Conservation (phyloP, 2,329 filamentous ascomycete species). For the Colletotrichum sp. region DNA sequence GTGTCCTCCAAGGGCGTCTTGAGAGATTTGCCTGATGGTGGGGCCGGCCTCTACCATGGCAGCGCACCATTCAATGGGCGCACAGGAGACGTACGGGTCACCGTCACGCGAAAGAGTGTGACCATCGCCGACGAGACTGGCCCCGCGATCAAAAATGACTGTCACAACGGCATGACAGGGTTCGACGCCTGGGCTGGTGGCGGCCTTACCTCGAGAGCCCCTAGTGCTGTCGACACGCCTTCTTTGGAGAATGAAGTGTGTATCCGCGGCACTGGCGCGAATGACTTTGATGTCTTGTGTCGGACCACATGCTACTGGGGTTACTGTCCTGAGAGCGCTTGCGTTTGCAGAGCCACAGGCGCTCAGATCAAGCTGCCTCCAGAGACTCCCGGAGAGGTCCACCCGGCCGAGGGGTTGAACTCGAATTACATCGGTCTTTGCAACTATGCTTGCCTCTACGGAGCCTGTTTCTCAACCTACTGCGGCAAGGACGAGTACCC, state of each 20-base stretch:
- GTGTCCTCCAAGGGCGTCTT: neutral
- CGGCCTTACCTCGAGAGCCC: neutral
- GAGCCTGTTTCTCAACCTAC: constrained; percentile 43
- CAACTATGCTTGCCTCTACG: constrained; percentile 43
- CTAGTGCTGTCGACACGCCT: neutral
- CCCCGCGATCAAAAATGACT: neutral
- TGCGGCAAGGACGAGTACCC: neutral
- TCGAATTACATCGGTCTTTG: constrained; percentile 6
- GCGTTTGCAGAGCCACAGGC: constrained; percentile 37
- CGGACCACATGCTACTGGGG: constrained; percentile 31
- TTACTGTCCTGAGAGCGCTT: constrained; percentile 35
- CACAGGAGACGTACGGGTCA: constrained; percentile 33
- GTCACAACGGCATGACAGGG: neutral
- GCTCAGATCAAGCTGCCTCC: constrained; percentile 22
- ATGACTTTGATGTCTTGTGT: constrained; percentile 39
- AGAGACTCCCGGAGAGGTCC: neutral
- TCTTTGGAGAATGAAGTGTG: constrained; percentile 23
- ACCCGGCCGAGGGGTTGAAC: neutral
- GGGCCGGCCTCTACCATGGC: constrained; percentile 25
- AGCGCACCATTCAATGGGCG: constrained; percentile 25
- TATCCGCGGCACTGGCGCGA: constrained; percentile 29
- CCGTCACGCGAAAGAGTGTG: constrained; percentile 29
- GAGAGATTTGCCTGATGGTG: constrained; percentile 1
- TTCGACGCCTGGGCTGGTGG: constrained; percentile 13
- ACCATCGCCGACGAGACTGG: neutral